A percentile compares a stretch with the other conserved stretches of the same genome.
Evolutionary conservation across 371 early-diverging fungal genomes (phyloP).

Genomic region (Actinomucor elegans): DNA sequence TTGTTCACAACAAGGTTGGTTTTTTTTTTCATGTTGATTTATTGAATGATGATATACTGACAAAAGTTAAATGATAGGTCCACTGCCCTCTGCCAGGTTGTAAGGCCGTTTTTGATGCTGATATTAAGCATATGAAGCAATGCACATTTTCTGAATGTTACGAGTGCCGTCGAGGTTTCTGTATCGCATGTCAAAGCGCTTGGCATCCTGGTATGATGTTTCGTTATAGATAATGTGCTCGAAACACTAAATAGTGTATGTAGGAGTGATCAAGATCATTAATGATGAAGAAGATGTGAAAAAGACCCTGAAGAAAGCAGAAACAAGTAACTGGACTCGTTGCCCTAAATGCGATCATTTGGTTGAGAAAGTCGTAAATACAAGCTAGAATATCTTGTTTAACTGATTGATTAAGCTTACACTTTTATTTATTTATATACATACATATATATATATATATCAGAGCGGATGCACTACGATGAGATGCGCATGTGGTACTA

Average conservation of each 20-base stretch:
- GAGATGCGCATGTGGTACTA: constrained; percentile 9
- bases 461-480: constrained; percentile 17
- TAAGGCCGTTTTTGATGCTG: constrained; percentile 15
- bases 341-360: constrained; percentile 16
- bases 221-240: too few species aligned
- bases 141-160: constrained; percentile 24
- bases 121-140: background rate
- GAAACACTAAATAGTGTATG: too few species aligned
- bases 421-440: background rate
- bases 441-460: background rate
- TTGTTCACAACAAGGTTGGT: constrained; percentile 12
- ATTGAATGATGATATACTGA: background rate
- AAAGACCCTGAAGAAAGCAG: constrained; percentile 1
- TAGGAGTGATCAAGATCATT: constrained; percentile 4
- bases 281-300: constrained; percentile 7
- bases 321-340: constrained; percentile 9
- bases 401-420: background rate
- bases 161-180: constrained; percentile 20
- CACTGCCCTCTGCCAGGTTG: constrained; percentile 12
- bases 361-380: constrained; percentile 11
- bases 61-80: background rate
- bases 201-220: constrained; percentile 28
- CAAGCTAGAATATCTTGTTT: background rate
- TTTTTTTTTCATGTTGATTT: background rate
- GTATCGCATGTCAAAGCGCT: constrained; percentile 12